phyloP scores from a whole-genome alignment of 441 rosid species.

The Metrosideros polymorpha region DNA sequence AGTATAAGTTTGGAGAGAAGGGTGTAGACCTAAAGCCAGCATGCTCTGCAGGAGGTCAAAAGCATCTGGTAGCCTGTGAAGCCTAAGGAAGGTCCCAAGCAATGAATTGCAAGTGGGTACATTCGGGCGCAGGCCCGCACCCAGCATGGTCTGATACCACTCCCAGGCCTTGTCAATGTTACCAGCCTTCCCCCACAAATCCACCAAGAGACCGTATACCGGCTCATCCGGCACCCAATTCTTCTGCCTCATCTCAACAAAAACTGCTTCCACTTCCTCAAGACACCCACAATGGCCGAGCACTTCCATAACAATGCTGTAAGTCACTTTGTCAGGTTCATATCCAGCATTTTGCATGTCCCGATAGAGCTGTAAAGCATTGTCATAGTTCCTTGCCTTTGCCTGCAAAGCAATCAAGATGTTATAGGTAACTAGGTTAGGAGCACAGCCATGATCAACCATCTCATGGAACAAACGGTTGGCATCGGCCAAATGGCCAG shows the following conservation, averaged over 20 bases:
- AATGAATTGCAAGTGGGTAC: slow-evolving; percentile 90
- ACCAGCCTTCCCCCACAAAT: slow-evolving; percentile 90
- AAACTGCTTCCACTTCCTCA: slow-evolving; percentile 77
- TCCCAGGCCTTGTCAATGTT: slow-evolving; percentile 74
- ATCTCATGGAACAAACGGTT: slow-evolving; percentile 70
- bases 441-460: slow-evolving; percentile 79
- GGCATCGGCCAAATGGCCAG: slow-evolving; percentile 74
- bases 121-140: slow-evolving; percentile 65
- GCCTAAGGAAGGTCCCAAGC: slow-evolving; percentile 80
- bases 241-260: slow-evolving; percentile 61
- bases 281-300: slow-evolving; percentile 86
- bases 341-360: slow-evolving; percentile 76
- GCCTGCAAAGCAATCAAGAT: slow-evolving; percentile 90
- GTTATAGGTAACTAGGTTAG: slow-evolving; percentile 77
- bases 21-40: slow-evolving; percentile 54
- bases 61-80: slow-evolving; percentile 58
- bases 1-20: slow-evolving; percentile 80
- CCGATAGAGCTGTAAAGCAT: slow-evolving; percentile 62
- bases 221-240: slow-evolving; percentile 90
- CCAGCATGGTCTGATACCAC: slow-evolving; percentile 81
- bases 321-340: slow-evolving; percentile 85
- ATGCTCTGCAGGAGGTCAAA: slow-evolving; percentile 60
- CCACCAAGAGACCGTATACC: slow-evolving; percentile 81
- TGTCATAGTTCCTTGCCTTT: slow-evolving; percentile 74
- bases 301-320: slow-evolving; percentile 91